Base-by-base conservation (phyloP, 352 stramenopile genomes). In the Phytophthora lateralis region DNA sequence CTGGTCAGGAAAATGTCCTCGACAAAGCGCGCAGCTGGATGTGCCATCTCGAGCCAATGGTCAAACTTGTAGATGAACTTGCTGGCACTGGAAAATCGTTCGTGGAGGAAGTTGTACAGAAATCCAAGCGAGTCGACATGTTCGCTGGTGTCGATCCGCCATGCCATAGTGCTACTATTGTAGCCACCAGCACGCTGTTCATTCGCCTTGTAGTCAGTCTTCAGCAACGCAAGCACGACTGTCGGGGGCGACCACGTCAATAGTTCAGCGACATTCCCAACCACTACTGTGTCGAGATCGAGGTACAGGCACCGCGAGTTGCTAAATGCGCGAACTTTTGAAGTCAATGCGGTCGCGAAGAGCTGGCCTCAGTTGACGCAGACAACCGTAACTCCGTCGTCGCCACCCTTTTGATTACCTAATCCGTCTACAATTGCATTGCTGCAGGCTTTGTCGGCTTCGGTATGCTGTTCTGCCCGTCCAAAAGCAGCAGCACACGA, bases 51-150 rank as follows among this genome's bases (percentile, higher is more conserved):
- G 17, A 95, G 71, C 87, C 83, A 96, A 51, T 96, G 88, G 49
- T 96, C 88, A 49, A 96, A 87, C 62, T 93, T 92, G 75, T 96
- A 93, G 48, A 96, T 90, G 45, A 77, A 82, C 29, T 60, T 67
- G 29, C 8, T 67, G 35, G 91, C 50, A 11, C 26, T 26, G 0
- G 21, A 27, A 17, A 85, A 88, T 42, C 89, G 58, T 4, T 58
- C 43, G 1, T 63, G 35, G 11, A 96, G 44, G 9, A 84, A 62
- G 34, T 64, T 49, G 46, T 88, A 82, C 9, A 90, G 17, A n/a
- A 47, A 73, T 41, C 35, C 46, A 54, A 56, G 65, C 24, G 21
- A 44, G 30, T 3, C n/a, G 41, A 8, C 17, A 30, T 17, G 37
- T 45, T 58, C 56, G 26, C 47, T 11, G 17, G 2, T 55, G 9